Evolutionary conservation across 352 stramenopile genomes (phyloP), one percentile per base, ranked within the genome.

Genomic region (Phytopythium chamaehyphon): DNA sequence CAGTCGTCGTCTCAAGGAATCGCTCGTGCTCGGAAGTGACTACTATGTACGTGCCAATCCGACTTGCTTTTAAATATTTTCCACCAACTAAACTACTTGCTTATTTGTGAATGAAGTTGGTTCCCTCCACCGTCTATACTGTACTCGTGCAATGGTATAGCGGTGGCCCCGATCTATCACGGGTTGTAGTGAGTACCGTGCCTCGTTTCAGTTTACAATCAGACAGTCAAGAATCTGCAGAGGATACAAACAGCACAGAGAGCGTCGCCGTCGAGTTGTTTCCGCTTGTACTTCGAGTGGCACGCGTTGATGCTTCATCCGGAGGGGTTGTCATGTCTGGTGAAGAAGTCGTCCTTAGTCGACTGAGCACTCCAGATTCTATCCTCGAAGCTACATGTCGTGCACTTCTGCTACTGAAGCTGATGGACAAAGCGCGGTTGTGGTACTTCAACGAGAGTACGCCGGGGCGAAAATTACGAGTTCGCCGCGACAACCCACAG

Each of bases 401-500:
- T 16, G 84, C 74, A 11, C 51, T 95, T n/a, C 51, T 90, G 16
- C 42, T 90, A 37, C 59, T 69, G n/a, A 92, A 95, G 44, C 44
- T 74, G 37, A 55, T 91, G 1, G 68, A 85, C 14, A 89, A 91
- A 51, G 66, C 84, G 14, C 76, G 84, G 15, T 57, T 95, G 36
- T 95, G 84, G 84, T 88, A 83, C 40, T 93, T 93, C 48, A 75
- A 90, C 42, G 79, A 91, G 15, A 78, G 73, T 23, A 64, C 69
- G 8, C 81, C 80, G 8, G 65, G 86, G 15, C 67, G 76, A 59
- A 92, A 93, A 50, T 83, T 86, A 46, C 76, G 75, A 23, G 49
- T 90, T 5, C 62, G 68, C 3, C 66, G 61, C 11, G 69, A 76
- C 19, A 71, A 71, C 35, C 68, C 73, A 0, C 68, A 68, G 6